Evolutionary conservation across 2,329 filamentous ascomycete genomes (phyloP), one percentile per base, ranked within the genome.

Genomic region (Capronia americana): DNA sequence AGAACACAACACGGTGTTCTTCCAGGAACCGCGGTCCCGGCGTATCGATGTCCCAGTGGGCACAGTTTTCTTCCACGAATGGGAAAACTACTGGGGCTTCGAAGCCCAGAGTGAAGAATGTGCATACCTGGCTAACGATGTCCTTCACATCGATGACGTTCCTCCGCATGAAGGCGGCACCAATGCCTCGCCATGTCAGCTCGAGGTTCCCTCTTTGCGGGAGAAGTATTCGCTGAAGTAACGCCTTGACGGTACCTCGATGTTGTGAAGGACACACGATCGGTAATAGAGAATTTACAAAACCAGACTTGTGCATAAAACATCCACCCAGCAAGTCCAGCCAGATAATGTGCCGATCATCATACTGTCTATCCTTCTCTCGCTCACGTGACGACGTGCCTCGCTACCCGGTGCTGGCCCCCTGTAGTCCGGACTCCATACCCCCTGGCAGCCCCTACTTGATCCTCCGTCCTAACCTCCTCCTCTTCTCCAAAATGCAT

Each of bases 401-500:
- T 38, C 12, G 11, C 32, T 34, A 10, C 38, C 38, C 2, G 38
- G 38, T 2, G 38, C 38, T 44, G 14, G 2, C 38, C 38, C 17
- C 38, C 14, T 41, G 34, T 41, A 17, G 12, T 5, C 12, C 12
- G 12, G 14, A 38, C 34, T 41, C 12, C 34, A 12, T 38, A 17
- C 34, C 28, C 30, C 30, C 11, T n/a, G n/a, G 30, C 30, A 32
- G n/a, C n/a, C 30, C 8, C 30, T 41, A 41, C 10, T 44, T 44
- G 17, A 20, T 3, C 38, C 17, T 44, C 17, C 38, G 20, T 44
- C 4, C 38, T 8, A 61, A 28, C 46, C 58, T 61, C 58, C 58
- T 46, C 58, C 12, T 32, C n/a, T 61, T 59, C 58, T 53, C 58
- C 58, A 60, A 60, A 60, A 28, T 51, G n/a, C 20, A 53, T 32